Base-by-base conservation (phyloP, 805 yeast species). In the Saturnispora saitoi region DNA sequence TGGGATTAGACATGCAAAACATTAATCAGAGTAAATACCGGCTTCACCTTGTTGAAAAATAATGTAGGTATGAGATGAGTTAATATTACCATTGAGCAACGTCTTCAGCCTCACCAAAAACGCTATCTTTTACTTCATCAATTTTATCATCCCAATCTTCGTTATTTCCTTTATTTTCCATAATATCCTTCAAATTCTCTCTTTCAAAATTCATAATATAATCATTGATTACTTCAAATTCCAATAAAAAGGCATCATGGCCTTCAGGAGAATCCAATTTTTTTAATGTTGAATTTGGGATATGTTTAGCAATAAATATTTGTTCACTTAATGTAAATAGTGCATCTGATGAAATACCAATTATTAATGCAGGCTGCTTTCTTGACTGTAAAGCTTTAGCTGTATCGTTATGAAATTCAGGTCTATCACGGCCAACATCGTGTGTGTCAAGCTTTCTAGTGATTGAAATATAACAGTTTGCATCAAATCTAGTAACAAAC, bases 101-200 rank as follows among this genome's bases (percentile, higher is more conserved):
- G 61, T 86, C 90, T 61, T 86, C 95, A n/a, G 95, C 95, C 65
- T 91, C 99, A 1, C 98, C 97, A 63, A 91, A 90, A 11, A 89
- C 83, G 40, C 85, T 77, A 43, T 81, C 80, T 49, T 75, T 76
- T 14, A 76, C 78, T 7, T 72, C 77, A 44, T 70, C 67, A 15
- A 62, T 62, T 29, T 69, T 67, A 31, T 66, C 70, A 70, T 73
- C 69, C 61, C 77, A 70, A 59, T 72, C 71, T 39, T 67, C 69
- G 42, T 68, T 70, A 29, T 70, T 68, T 60, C 70, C 70, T 62
- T 80, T 71, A 57, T 68, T 67, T 22, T 72, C 70, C 72, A 79
- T 81, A 51, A 83, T 71, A 28, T 80, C 85, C 2, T 81, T 73
- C 48, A 83, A 67, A 48, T 80, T 70, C 37, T 69, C 65, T 22